Evolutionary conservation across 176 grass and related monocot species (phyloP).

Genomic region (Elaeis guineensis): DNA sequence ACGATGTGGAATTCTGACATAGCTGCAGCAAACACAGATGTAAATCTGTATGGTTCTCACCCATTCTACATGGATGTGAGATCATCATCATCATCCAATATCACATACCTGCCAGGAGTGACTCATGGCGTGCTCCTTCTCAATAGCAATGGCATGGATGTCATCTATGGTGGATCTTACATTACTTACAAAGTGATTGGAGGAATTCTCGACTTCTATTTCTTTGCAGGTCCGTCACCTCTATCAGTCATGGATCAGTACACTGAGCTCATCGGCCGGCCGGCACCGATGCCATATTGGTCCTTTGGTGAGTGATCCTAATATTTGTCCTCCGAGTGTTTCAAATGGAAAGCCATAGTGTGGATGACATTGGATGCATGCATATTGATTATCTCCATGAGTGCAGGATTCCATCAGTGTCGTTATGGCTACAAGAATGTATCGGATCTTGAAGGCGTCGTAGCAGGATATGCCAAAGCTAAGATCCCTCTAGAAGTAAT

Average conservation of each 20-base stretch:
- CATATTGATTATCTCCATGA: too few species aligned
- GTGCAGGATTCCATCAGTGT: slow-evolving; percentile 80
- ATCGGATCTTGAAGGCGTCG: slow-evolving; percentile 51
- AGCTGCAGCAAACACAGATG: background rate
- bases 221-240: slow-evolving; percentile 58
- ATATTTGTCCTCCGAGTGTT: background rate
- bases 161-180: slow-evolving; percentile 45
- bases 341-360: too few species aligned
- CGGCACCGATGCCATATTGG: slow-evolving; percentile 76
- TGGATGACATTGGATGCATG: too few species aligned
- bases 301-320: slow-evolving; percentile 42
- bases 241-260: slow-evolving; percentile 70
- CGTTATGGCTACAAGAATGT: slow-evolving; percentile 61
- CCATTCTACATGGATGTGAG: slow-evolving; percentile 90
- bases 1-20: slow-evolving; percentile 85
- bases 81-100: too few species aligned
- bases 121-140: slow-evolving; percentile 80
- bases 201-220: slow-evolving; percentile 84
- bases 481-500: slow-evolving; percentile 81
- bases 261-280: slow-evolving; percentile 75
- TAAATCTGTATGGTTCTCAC: slow-evolving; percentile 81
- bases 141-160: slow-evolving; percentile 92
- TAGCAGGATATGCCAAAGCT: slow-evolving; percentile 62
- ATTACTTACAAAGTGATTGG: slow-evolving; percentile 87
- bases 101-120: background rate